Conservation (phyloP, 176 grass and related monocot genomes). For the Oryza longistaminata region DNA sequence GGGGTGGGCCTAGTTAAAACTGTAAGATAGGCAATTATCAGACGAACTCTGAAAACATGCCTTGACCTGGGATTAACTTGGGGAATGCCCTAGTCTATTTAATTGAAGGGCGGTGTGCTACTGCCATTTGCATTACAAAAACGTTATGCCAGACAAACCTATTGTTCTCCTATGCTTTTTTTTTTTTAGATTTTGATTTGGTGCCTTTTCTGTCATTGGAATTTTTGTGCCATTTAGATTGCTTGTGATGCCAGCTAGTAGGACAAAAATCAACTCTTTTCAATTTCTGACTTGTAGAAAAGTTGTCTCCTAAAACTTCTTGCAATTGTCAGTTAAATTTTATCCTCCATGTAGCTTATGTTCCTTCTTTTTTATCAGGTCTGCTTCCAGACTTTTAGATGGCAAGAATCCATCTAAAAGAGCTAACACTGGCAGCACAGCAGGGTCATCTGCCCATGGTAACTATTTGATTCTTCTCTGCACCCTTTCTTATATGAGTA, state of each 20-base stretch:
- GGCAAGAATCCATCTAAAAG: slow-evolving; percentile 53
- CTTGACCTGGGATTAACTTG: neutral
- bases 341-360: slow-evolving; percentile 5
- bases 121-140: neutral
- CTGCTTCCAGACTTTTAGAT: slow-evolving; percentile 49
- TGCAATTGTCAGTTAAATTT: neutral
- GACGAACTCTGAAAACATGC: neutral
- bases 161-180: neutral
- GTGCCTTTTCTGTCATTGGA: neutral
- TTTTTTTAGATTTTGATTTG: neutral
- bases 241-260: neutral
- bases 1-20: no score
- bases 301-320: neutral
- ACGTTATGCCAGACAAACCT: neutral
- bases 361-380: slow-evolving; percentile 37
- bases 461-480: slow-evolving; percentile 13
- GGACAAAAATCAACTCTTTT: neutral
- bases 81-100: neutral
- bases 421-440: slow-evolving; percentile 39
- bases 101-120: neutral
- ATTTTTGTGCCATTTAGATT: neutral
- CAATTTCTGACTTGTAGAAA: neutral
- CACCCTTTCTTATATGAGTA: slow-evolving; percentile 17
- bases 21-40: neutral
- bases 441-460: slow-evolving; percentile 50